These are phyloP conservation scores for Blastocladiella britannica DNA, from an alignment of 192 early-diverging fungal species.

Conservation along the genomic window DNA sequence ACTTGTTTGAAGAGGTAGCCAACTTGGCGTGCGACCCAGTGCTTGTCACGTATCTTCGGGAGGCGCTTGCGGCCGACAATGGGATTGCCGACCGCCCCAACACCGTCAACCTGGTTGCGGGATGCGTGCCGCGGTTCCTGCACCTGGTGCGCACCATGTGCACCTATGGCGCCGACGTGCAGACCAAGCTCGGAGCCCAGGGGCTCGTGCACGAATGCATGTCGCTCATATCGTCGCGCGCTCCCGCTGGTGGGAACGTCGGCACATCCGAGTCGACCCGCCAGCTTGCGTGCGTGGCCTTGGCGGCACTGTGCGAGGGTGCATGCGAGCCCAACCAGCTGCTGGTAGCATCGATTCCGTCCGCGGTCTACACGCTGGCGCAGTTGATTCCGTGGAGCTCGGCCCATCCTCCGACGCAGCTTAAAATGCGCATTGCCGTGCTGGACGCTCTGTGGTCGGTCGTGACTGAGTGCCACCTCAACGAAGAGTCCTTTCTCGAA, in stretches of 20 bases:
- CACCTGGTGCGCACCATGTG: not conserved
- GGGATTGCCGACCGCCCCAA: not conserved
- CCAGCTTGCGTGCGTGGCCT: not conserved
- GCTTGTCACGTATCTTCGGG: not conserved
- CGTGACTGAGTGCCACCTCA: not conserved
- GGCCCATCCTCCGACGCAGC: not conserved
- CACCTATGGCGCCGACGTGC: not conserved
- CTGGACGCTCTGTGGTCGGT: constrained; percentile 1
- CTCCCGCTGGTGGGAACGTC: too few relatives aligned
- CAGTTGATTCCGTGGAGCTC: not conserved
- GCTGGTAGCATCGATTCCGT: not conserved
- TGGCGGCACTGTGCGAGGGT: not conserved
- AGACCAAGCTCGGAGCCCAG: not conserved
- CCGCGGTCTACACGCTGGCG: not conserved
- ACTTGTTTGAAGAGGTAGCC: not conserved
- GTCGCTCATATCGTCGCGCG: not conserved
- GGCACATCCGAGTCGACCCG: not conserved
- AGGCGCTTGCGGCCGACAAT: not conserved
- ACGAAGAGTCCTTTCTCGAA: constrained; percentile 1
- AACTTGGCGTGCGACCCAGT: not conserved
- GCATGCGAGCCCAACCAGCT: not conserved
- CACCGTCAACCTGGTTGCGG: not conserved
- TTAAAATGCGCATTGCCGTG: not conserved
- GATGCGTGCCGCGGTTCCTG: not conserved
- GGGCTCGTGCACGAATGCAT: not conserved